Conservation (phyloP, 2,329 filamentous ascomycete genomes). For the Colletotrichum limetticola region DNA sequence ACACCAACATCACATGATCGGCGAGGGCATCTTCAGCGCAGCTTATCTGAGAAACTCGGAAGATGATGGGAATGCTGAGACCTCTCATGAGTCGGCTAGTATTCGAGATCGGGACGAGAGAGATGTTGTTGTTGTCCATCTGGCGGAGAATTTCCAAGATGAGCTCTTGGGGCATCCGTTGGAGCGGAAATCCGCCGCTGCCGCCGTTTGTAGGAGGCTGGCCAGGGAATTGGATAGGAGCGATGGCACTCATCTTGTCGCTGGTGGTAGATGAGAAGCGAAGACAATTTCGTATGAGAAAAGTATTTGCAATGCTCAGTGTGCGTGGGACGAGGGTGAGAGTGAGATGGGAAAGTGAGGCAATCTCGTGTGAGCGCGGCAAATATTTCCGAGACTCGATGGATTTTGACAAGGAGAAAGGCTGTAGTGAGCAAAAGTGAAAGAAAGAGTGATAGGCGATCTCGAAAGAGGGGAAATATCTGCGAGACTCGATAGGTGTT, state of each 20-base stretch:
- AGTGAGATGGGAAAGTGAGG: too few species aligned
- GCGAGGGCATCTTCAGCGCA: not conserved
- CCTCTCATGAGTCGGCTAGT: not conserved
- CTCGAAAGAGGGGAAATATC: too few species aligned
- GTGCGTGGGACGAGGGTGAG: too few species aligned
- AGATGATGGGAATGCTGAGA: not conserved
- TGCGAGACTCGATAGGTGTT: too few species aligned
- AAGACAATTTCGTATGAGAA: too few species aligned
- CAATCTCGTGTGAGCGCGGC: too few species aligned
- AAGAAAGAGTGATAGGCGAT: too few species aligned
- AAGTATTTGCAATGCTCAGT: too few species aligned
- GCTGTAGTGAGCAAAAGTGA: too few species aligned
- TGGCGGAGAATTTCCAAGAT: not conserved
- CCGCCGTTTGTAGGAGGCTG: not conserved
- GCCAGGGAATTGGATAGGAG: not conserved
- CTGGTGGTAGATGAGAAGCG: too few species aligned
- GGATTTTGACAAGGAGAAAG: not conserved
- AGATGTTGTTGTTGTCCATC: not conserved
- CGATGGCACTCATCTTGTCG: not conserved
- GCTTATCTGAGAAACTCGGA: not conserved
- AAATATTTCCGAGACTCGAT: too few species aligned
- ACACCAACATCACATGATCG: not conserved
- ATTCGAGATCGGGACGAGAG: not conserved
- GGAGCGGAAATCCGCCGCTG: not conserved
- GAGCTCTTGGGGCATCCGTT: not conserved